phyloP scores from a whole-genome alignment of 2,329 filamentous ascomycete species.

The Claviceps pazoutovae region DNA sequence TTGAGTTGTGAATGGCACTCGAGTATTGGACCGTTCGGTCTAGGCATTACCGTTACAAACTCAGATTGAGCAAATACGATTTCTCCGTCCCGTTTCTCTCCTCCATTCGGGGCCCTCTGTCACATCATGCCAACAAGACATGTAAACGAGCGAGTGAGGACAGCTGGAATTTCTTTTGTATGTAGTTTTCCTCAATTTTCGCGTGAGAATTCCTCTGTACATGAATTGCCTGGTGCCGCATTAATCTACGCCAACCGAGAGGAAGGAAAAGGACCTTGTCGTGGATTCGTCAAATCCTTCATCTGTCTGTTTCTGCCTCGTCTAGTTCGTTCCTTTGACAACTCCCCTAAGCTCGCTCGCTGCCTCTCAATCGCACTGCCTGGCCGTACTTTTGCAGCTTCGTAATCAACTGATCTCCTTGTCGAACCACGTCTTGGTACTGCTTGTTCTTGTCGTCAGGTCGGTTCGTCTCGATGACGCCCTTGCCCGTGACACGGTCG shows the following conservation, averaged over 20 bases:
- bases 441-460: slow-evolving; percentile 99
- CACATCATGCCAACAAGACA: no score
- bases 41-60: no score
- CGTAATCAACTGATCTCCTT: slow-evolving; percentile 93
- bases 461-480: slow-evolving; percentile 94
- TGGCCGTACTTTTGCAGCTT: slow-evolving; percentile 99
- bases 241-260: background rate
- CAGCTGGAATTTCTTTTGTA: background rate
- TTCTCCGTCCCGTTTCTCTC: background rate
- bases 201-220: background rate
- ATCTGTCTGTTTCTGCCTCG: background rate
- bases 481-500: slow-evolving; percentile 89
- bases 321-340: background rate
- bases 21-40: no score
- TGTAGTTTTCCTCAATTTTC: background rate
- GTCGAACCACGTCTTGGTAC: slow-evolving; percentile 94
- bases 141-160: background rate
- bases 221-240: background rate
- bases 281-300: background rate
- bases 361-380: slow-evolving; percentile 83
- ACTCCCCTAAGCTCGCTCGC: slow-evolving; percentile 61
- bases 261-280: background rate
- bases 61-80: no score
- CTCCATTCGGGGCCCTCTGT: background rate
- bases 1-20: no score